Percentiles rank a stretch among this genome's conserved stretches.
Evolutionary conservation across 495 filamentous ascomycete genomes (phyloP).

Genomic region (Bacidia rubella): DNA sequence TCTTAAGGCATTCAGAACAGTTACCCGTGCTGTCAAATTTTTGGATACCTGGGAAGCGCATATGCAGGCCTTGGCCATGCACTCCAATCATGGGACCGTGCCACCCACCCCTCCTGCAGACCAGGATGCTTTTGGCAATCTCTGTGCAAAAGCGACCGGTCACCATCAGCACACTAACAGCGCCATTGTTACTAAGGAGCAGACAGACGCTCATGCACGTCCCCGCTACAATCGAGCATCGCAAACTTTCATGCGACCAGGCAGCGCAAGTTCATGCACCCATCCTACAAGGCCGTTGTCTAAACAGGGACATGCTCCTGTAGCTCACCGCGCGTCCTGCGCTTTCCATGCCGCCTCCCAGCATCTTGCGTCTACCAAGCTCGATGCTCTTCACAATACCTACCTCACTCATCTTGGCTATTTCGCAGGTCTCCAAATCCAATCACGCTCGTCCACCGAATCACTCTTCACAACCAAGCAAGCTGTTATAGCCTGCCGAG

Average conservation of each 20-base stretch:
- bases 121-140: conserved; percentile 13
- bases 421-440: conserved; percentile 83
- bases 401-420: conserved; percentile 81
- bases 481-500: conserved; percentile 66
- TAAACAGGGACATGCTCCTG: conserved; percentile 28
- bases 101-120: conserved; percentile 66
- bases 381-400: conserved; percentile 65
- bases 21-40: conserved; percentile 81
- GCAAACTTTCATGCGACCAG: conserved; percentile 14
- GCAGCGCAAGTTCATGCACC: conserved; percentile 11
- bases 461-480: conserved; percentile 64
- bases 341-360: conserved; percentile 29
- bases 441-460: conserved; percentile 76
- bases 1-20: conserved; percentile 82
- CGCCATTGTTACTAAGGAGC: conserved; percentile 9
- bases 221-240: conserved; percentile 16
- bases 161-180: conserved; percentile 7
- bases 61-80: conserved; percentile 43
- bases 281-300: conserved; percentile 20
- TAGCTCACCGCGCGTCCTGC: conserved; percentile 45
- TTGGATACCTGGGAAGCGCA: conserved; percentile 81
- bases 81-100: conserved; percentile 36
- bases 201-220: conserved; percentile 5
- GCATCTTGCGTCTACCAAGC: conserved; percentile 49
- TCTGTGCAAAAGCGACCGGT: conserved; percentile 1